Conservation (phyloP, 768 basidiomycete genomes). For the Suillus plorans region DNA sequence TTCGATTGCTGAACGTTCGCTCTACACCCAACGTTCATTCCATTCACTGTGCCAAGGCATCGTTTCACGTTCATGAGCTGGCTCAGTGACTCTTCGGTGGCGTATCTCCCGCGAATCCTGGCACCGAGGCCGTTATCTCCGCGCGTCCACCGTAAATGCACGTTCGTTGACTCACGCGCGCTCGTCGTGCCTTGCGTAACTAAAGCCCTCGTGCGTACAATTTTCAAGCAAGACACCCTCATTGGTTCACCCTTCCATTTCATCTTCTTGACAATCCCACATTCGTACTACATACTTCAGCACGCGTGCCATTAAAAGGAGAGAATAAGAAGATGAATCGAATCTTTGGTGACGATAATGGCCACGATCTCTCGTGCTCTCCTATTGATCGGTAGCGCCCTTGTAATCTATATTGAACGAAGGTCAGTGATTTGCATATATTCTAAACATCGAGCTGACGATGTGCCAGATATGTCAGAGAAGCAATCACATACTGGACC, state of each 20-base stretch:
- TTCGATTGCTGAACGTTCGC: not conserved
- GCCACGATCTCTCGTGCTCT: conserved; percentile 16
- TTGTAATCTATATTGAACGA: conserved; percentile 18
- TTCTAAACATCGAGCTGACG: not conserved
- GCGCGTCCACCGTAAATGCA: conserved; percentile 2
- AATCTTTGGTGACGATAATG: not conserved
- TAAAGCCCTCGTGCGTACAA: conserved; percentile 10
- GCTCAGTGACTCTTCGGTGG: not conserved
- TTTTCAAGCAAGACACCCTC: not conserved
- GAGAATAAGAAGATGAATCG: not conserved
- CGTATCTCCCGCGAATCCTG: not conserved
- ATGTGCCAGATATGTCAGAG: conserved; percentile 16
- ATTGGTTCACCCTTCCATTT: not conserved
- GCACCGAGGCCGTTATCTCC: not conserved
- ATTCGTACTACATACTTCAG: not conserved
- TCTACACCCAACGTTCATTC: not conserved
- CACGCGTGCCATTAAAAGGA: not conserved
- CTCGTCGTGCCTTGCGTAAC: not conserved
- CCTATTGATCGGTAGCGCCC: conserved; percentile 19
- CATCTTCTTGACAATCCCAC: not conserved
- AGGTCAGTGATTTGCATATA: conserved; percentile 12
- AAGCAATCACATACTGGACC: conserved; percentile 24
- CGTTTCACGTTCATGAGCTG: not conserved
- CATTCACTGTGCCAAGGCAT: not conserved
- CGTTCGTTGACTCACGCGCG: conserved; percentile 1